Conservation (phyloP, 257 asterid species). For the Osmanthus fragrans region DNA sequence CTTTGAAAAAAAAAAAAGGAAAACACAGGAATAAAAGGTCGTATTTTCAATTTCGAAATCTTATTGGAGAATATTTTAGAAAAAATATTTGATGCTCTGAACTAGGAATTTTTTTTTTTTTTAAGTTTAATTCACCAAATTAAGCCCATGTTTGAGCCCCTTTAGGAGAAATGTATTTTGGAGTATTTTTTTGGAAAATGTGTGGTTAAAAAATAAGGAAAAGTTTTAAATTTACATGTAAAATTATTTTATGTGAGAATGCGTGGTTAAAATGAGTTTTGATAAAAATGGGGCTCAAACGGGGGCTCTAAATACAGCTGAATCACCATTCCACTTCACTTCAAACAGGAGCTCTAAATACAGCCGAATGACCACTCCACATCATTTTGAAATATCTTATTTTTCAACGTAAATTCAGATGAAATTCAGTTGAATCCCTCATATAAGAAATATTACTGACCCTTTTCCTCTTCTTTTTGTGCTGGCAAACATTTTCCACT, state of each 20-base stretch:
- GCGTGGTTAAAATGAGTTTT: too few relatives aligned
- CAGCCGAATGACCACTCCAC: not conserved
- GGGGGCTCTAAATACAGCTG: not conserved
- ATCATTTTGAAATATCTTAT: not conserved
- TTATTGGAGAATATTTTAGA: not conserved
- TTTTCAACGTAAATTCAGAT: not conserved
- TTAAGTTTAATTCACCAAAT: too few relatives aligned
- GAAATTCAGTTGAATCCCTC: not conserved
- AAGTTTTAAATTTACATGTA: too few relatives aligned
- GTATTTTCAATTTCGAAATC: not conserved
- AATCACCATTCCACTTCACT: not conserved
- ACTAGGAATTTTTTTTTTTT: too few relatives aligned
- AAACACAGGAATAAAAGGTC: not conserved
- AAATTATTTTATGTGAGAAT: too few relatives aligned
- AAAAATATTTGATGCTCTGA: not conserved
- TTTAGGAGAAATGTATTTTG: too few relatives aligned
- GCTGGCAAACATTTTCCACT: not conserved
- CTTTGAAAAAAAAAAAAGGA: not conserved
- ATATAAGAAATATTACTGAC: not conserved
- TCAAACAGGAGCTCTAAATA: not conserved
- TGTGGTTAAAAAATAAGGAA: too few relatives aligned
- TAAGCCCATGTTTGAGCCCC: too few relatives aligned
- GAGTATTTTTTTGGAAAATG: too few relatives aligned
- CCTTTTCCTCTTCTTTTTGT: not conserved
- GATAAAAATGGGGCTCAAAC: too few relatives aligned